phyloP scores from a whole-genome alignment of 345 rosid species.

The Reutealis trisperma region DNA sequence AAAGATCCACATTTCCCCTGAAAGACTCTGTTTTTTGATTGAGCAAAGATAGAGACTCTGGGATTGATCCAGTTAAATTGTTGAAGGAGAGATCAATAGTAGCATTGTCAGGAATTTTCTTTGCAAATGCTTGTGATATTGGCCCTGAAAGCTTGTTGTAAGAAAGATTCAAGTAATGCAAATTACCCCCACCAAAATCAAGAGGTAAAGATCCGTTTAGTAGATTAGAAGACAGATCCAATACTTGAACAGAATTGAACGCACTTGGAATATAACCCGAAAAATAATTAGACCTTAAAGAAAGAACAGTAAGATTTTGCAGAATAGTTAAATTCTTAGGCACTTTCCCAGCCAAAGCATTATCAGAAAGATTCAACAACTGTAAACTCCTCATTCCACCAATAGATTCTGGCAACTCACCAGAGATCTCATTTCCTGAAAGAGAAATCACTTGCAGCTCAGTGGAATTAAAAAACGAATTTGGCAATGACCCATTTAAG shows the following conservation, averaged over 20 bases:
- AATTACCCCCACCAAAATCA: conserved; percentile 53
- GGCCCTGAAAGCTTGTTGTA: conserved; percentile 67
- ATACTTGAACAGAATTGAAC: conserved; percentile 49
- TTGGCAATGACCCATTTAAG: conserved; percentile 67
- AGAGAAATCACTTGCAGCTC: conserved; percentile 56
- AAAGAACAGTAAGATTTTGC: conserved; percentile 60
- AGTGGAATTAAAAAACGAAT: conserved; percentile 50
- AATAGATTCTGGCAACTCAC: conserved; percentile 55
- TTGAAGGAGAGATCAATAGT: conserved; percentile 81
- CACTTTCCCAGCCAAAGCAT: conserved; percentile 64
- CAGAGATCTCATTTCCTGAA: conserved; percentile 59
- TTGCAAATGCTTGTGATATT: conserved; percentile 58
- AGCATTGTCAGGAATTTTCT: conserved; percentile 51
- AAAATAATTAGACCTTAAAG: conserved; percentile 61
- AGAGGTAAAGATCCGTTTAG: conserved; percentile 65
- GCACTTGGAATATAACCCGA: conserved; percentile 61
- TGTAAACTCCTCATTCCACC: conserved; percentile 45
- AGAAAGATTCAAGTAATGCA: conserved; percentile 69
- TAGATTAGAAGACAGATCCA: conserved; percentile 85
- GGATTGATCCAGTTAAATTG: conserved; percentile 82
- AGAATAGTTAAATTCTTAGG: conserved; percentile 52
- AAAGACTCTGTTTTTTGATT: conserved; percentile 60
- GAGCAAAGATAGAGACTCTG: conserved; percentile 49
- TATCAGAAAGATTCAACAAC: conserved; percentile 72
- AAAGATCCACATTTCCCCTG: conserved; percentile 61